Evolutionary conservation across 805 yeast species (phyloP).

Genomic region (Sugiyamaella smithiae): DNA sequence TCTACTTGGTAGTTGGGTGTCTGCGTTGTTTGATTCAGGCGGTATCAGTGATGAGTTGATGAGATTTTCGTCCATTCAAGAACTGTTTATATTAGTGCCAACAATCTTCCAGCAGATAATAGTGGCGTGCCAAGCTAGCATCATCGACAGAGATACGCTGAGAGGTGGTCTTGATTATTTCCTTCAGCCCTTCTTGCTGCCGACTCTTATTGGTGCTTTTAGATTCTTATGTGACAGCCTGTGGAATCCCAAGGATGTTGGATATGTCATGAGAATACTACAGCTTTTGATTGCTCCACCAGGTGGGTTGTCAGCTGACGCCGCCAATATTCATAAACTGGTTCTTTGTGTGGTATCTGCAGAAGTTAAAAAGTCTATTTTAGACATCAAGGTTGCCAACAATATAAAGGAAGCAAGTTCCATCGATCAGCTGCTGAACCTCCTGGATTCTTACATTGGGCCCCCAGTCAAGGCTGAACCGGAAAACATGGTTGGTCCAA

Average conservation of each 20-base stretch:
- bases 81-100: conserved; percentile 68
- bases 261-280: conserved; percentile 39
- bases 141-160: conserved; percentile 57
- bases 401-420: conserved; percentile 10
- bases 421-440: conserved; percentile 17
- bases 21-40: conserved; percentile 73
- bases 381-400: conserved; percentile 4
- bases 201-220: conserved; percentile 53
- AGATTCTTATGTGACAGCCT: conserved; percentile 48
- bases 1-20: conserved; percentile 66
- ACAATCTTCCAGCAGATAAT: conserved; percentile 70
- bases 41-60: conserved; percentile 85
- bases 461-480: not conserved
- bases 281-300: conserved; percentile 43
- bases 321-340: conserved; percentile 43
- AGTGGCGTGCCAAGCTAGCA: conserved; percentile 52
- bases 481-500: not conserved
- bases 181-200: conserved; percentile 70
- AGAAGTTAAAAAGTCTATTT: conserved; percentile 24
- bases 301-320: conserved; percentile 43
- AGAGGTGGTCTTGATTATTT: conserved; percentile 84
- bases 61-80: conserved; percentile 60
- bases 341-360: conserved; percentile 35
- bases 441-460: conserved; percentile 17
- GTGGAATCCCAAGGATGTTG: conserved; percentile 35